Base-by-base conservation (phyloP, 208 protist species). In the Naegleria gruberi region DNA sequence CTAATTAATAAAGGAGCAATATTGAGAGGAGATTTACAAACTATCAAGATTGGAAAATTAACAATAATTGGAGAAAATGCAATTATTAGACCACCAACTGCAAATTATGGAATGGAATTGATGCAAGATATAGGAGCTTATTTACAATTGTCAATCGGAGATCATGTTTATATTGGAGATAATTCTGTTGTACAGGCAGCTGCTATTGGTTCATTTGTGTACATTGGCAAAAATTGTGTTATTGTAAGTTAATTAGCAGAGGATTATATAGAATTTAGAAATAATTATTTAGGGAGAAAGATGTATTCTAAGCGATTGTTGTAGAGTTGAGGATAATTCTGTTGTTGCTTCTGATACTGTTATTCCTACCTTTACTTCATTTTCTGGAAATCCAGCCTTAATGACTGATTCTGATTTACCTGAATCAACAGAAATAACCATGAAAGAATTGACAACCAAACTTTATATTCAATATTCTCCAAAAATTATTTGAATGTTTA, bases 151-250 rank as follows among this genome's bases (percentile, higher is more conserved):
- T 19, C 17, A 30, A 86, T 86, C 2, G 82, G 82, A 7, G 43
- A 46, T 46, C 42, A 86, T 86, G 82, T 86, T 46, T 46, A 37
- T 47, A 86, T 86, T 34, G 82, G 82, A 6, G 41, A 86, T 2
- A 12, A 26, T n/a, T 42, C 30, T 46, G n/a, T 46, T 46, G 41
- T 86, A 30, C 12, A 8, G 45, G 37, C 82, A 4, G 42, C 34
- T 43, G 42, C 19, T 17, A 86, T 86, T 30, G 42, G 43, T 37
- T 42, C 15, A 12, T 86, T 42, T 86, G 82, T 86, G 15, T 37
- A 86, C 37, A 86, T 86, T 86, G 82, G 82, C 43, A 86, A 46
- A 37, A 86, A 86, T 46, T 86, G 82, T 86, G 82, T 86, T 15
- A 86, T 86, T 86, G 74, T 82, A 82, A 43, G 74, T 34, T 41